Evolutionary conservation across 352 stramenopile species (phyloP).

Genomic region (Globisporangium perplexum): DNA sequence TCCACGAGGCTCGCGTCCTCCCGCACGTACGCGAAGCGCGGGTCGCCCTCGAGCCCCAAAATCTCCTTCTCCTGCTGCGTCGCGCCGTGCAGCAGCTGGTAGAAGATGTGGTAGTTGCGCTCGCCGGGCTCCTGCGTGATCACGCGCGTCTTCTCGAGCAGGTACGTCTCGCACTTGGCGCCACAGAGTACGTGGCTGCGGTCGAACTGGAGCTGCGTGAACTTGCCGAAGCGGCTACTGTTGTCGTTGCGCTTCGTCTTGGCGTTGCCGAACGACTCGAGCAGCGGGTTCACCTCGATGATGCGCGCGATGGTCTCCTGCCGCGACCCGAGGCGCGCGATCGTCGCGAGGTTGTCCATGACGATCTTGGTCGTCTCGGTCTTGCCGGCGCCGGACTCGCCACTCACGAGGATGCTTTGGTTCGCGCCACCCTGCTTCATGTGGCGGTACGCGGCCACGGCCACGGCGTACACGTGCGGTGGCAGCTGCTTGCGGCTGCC

Average conservation of each 20-base stretch:
- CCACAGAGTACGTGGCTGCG: constrained; percentile 65
- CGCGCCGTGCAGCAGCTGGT: constrained; percentile 75
- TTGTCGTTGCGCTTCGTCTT: constrained; percentile 97
- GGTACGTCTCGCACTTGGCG: constrained; percentile 93
- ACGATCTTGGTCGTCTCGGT: constrained; percentile 94
- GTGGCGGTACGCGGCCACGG: constrained; percentile 59
- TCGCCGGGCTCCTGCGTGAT: constrained; percentile 88
- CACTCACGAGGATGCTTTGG: constrained; percentile 84
- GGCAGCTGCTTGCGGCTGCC: constrained; percentile 39
- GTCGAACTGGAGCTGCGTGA: constrained; percentile 94
- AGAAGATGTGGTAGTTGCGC: constrained; percentile 97
- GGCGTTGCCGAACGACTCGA: constrained; percentile 98
- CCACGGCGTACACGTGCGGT: constrained; percentile 71
- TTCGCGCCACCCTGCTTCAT: constrained; percentile 53
- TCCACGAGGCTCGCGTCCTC: constrained; percentile 33
- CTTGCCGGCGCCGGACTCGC: constrained; percentile 89
- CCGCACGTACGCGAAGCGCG: constrained; percentile 48
- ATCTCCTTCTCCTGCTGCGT: constrained; percentile 31
- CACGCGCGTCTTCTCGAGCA: constrained; percentile 95
- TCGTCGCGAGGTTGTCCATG: constrained; percentile 81
- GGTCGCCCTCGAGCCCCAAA: constrained; percentile 29
- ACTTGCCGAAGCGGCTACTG: constrained; percentile 94
- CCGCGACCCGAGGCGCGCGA: constrained; percentile 27
- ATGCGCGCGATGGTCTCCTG: constrained; percentile 87
- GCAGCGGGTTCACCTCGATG: constrained; percentile 95